These are phyloP conservation scores for Silene vulgaris DNA, from an alignment of 179 eudicot genomes.

Conservation along the genomic window DNA sequence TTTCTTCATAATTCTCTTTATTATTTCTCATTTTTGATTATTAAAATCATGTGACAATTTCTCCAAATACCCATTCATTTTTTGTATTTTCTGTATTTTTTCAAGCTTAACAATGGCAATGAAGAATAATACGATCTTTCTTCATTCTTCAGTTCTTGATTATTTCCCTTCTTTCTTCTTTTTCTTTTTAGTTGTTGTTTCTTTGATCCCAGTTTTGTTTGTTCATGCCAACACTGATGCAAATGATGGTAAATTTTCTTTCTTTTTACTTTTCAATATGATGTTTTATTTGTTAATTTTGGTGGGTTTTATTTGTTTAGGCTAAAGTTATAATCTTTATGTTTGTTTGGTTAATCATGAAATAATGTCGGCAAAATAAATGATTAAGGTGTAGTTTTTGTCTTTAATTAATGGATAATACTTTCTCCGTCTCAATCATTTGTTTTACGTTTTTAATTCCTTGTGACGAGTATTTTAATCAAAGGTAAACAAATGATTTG, in stretches of 20 bases:
- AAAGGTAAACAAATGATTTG: too few relatives aligned
- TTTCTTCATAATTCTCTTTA: slow-evolving; percentile 18
- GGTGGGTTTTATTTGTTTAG: slow-evolving; percentile 6
- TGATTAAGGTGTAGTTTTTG: background rate
- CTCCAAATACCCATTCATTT: slow-evolving; percentile 8
- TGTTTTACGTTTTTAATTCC: too few relatives aligned
- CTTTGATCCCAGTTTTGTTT: slow-evolving; percentile 26
- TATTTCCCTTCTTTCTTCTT: slow-evolving; percentile 20
- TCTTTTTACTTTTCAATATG: background rate
- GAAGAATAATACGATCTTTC: slow-evolving; percentile 21
- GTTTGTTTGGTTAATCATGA: background rate
- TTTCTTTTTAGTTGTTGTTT: slow-evolving; percentile 18
- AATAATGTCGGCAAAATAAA: slow-evolving; percentile 9
- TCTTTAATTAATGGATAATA: background rate
- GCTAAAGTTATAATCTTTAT: slow-evolving; percentile 12
- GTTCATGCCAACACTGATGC: slow-evolving; percentile 32
- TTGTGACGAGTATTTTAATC: too few relatives aligned
- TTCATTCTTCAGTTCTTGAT: slow-evolving; percentile 6
- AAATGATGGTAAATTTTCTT: slow-evolving; percentile 27
- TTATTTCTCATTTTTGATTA: background rate
- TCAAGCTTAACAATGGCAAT: slow-evolving; percentile 5
- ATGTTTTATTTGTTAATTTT: background rate
- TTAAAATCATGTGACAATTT: slow-evolving; percentile 13
- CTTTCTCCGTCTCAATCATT: too few relatives aligned
- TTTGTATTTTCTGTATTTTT: background rate